These are phyloP conservation scores for Rhodofomes roseus DNA, from an alignment of 1,284 basidiomycete species.

Conservation along the genomic window DNA sequence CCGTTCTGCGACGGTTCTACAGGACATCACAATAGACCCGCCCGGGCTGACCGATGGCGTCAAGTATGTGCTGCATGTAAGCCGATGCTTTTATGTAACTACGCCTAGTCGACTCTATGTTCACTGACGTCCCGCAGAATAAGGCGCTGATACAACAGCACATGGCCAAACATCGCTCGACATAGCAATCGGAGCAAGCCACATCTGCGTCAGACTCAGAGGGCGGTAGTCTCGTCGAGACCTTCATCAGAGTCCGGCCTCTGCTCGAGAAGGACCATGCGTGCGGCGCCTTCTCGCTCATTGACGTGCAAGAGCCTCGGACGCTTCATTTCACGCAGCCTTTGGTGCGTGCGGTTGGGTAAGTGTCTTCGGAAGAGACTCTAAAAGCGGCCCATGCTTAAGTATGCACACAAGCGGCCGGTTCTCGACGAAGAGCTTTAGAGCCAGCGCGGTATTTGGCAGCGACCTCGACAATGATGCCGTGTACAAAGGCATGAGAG, in stretches of 20 bases:
- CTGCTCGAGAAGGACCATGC: not conserved
- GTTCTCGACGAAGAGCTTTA: slow-evolving; percentile 1
- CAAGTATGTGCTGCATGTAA: not conserved
- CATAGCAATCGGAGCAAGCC: not conserved
- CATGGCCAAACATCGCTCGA: not conserved
- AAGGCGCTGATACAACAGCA: not conserved
- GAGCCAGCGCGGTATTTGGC: not conserved
- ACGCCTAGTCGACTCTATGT: no score
- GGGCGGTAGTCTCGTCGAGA: not conserved
- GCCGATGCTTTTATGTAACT: no score
- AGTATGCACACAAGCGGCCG: not conserved
- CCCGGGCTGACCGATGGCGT: not conserved
- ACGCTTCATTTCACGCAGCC: slow-evolving; percentile 7
- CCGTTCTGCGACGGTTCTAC: no score
- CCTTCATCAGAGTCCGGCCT: slow-evolving; percentile 5
- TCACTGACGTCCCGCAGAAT: not conserved
- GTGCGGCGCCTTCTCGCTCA: not conserved
- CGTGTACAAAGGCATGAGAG: slow-evolving; percentile 2
- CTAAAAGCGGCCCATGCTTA: not conserved
- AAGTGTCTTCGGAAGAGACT: not conserved
- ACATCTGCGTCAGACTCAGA: not conserved
- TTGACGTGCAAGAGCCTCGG: slow-evolving; percentile 1
- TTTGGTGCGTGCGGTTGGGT: not conserved
- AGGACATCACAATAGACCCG: not conserved
- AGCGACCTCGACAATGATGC: not conserved